A percentile compares a stretch with the other conserved stretches of the same genome.
These are phyloP conservation scores for Biscogniauxia sp. DNA, from an alignment of 2,329 filamentous ascomycete species.

Conservation along the genomic window DNA sequence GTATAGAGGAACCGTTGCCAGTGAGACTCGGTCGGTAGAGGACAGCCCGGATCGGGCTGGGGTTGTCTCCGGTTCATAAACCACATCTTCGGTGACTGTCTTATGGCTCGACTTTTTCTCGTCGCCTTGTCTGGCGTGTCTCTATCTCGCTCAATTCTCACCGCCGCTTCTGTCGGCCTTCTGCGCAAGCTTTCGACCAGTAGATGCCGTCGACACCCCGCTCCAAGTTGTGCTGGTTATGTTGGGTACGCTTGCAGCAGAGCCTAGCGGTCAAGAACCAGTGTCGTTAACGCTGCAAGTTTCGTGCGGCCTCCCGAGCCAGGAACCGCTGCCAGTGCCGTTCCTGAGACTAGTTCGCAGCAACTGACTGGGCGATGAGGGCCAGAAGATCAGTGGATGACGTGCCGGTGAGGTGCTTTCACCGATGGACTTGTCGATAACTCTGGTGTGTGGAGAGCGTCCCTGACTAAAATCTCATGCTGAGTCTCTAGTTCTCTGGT, in stretches of 20 bases:
- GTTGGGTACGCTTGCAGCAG: conserved; percentile 33
- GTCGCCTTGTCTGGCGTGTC: conserved; percentile 3
- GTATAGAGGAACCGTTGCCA: conserved; percentile 3
- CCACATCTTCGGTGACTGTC: conserved; percentile 21
- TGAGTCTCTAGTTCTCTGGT: background rate
- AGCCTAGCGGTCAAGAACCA: conserved; percentile 30
- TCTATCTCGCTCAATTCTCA: conserved; percentile 20
- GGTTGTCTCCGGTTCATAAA: conserved; percentile 19
- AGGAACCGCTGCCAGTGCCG: conserved; percentile 25
- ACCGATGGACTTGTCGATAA: conserved; percentile 6
- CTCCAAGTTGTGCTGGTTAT: conserved; percentile 17
- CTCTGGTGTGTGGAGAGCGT: conserved; percentile 1
- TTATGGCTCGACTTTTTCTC: conserved; percentile 19
- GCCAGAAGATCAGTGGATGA: conserved; percentile 7
- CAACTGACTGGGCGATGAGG: conserved; percentile 12
- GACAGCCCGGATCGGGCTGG: conserved; percentile 18
- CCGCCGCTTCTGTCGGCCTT: conserved; percentile 27
- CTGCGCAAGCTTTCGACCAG: conserved; percentile 19
- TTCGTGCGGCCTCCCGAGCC: conserved; percentile 33
- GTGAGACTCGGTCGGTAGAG: conserved; percentile 26
- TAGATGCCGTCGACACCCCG: conserved; percentile 26
- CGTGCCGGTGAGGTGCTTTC: conserved; percentile 3
- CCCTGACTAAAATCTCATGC: conserved; percentile 1
- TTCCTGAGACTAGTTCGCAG: conserved; percentile 14
- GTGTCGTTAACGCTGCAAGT: conserved; percentile 31